Base-by-base conservation (phyloP, 176 grass and related monocot genomes). In the Poa annua region DNA sequence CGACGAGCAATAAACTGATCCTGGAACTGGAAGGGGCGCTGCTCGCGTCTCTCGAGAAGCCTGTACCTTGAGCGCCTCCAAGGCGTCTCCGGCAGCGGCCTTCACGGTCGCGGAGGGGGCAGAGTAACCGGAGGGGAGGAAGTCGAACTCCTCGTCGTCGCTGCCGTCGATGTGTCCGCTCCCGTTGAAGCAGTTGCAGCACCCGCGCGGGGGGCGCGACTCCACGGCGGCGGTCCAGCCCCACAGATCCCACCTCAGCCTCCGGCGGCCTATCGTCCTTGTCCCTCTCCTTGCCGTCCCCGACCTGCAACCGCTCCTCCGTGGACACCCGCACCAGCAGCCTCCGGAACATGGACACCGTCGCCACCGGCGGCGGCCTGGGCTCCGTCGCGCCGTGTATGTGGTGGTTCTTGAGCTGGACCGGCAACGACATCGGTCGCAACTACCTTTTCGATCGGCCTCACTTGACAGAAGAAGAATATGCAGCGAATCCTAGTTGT, bases 161-260 rank as follows among this genome's bases (percentile, higher is more conserved):
- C 83, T 92, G 59, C 88, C 91, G 20, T 93, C 91, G 66, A 80
- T 80, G 34, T 96, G 80, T 55, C 84, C 89, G 64, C 85, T 64
- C 61, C 61, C 89, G 77, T 98, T 96, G 50, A 98, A 98, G 91
- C 96, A 98, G 85, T 93, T 98, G 53, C 96, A 90, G 54, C 89
- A 85, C 0, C 89, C 82, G 0, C 91, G 85, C 16, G 80, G 87
- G 67, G 89, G 93, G 10, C 90, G 86, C 76, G 26, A 92, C 86
- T 98, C 87, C 20, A 90, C 61, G 26, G 61, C 78, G 34, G 87
- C 63, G 69, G 90, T 98, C 92, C 29, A 98, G 85, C 60, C 79
- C 87, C 25, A 86, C 71, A 32, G 95, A 88, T 73, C 86, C 84
- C 6, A 78, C 66, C 49, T 87, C 93, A 29, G 76, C 78, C 8